These are phyloP conservation scores for Butyriboletus loyo DNA, from an alignment of 768 basidiomycete genomes.

Conservation along the genomic window DNA sequence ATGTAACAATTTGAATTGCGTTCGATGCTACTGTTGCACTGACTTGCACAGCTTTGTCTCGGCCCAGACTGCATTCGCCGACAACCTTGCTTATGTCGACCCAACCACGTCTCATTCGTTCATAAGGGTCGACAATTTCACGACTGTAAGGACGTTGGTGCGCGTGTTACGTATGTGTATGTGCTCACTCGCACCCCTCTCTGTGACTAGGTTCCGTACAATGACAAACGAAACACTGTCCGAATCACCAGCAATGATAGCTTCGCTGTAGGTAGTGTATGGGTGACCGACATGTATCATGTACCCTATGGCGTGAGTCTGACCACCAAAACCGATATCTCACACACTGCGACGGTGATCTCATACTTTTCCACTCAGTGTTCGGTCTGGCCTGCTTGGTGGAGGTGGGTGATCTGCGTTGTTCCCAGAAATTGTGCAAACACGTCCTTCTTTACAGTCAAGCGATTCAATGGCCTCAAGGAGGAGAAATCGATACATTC, in stretches of 20 bases:
- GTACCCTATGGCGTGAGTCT: constrained; percentile 57
- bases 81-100: constrained; percentile 62
- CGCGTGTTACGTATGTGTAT: not conserved
- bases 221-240: constrained; percentile 64
- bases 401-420: constrained; percentile 26
- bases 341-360: not conserved
- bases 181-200: not conserved
- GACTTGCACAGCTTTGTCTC: constrained; percentile 45
- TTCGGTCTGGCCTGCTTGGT: constrained; percentile 71
- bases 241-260: constrained; percentile 57
- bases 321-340: not conserved
- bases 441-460: constrained; percentile 32
- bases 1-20: constrained; percentile 33
- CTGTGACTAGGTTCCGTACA: constrained; percentile 29
- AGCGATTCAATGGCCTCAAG: constrained; percentile 57
- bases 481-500: constrained; percentile 77
- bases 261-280: constrained; percentile 58
- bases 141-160: constrained; percentile 36
- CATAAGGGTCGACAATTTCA: constrained; percentile 72
- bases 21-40: not conserved
- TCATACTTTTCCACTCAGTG: constrained; percentile 40
- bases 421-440: not conserved
- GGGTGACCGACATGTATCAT: constrained; percentile 63
- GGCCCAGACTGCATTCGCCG: constrained; percentile 38
- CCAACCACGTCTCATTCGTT: constrained; percentile 64